A percentile compares a stretch with the other conserved stretches of the same genome.
phyloP scores from a whole-genome alignment of 2,329 filamentous ascomycete species.

The Pseudogymnoascus destructans region DNA sequence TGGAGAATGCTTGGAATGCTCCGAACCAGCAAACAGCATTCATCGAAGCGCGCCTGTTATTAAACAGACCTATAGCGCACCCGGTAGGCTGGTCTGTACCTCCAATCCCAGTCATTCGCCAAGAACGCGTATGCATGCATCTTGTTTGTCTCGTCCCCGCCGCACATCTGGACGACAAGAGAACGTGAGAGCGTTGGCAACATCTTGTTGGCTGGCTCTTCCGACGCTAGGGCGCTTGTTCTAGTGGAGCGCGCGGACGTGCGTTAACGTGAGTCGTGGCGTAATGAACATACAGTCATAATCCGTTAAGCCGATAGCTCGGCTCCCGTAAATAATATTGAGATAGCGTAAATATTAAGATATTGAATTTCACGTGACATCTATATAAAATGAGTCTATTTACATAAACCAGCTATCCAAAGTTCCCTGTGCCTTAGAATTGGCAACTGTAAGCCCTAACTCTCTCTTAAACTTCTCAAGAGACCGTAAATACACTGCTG shows the following conservation, averaged over 20 bases:
- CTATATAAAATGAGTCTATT: no score
- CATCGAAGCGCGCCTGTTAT: constrained; percentile 2
- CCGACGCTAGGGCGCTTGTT: constrained; percentile 5
- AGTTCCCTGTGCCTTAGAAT: no score
- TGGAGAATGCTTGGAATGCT: neutral
- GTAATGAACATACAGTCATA: no score
- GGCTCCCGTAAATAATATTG: no score
- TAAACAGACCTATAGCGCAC: neutral
- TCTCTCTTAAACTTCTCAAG: no score
- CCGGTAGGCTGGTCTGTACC: neutral
- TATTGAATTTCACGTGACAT: no score
- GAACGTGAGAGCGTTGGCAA: neutral
- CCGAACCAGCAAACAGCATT: neutral
- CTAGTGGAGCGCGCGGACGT: constrained; percentile 3
- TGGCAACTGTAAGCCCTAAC: no score
- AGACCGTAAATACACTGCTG: no score
- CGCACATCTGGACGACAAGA: neutral
- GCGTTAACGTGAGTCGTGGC: no score
- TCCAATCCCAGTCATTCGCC: neutral
- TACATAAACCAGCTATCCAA: no score
- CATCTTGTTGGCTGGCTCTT: neutral
- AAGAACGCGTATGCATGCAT: neutral
- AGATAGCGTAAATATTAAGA: no score
- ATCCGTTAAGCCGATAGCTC: no score
- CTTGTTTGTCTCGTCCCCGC: neutral